Evolutionary conservation across 169 alveolate genomes (phyloP), one percentile per base, ranked within the genome.

Genomic region (Plasmodium vivax): DNA sequence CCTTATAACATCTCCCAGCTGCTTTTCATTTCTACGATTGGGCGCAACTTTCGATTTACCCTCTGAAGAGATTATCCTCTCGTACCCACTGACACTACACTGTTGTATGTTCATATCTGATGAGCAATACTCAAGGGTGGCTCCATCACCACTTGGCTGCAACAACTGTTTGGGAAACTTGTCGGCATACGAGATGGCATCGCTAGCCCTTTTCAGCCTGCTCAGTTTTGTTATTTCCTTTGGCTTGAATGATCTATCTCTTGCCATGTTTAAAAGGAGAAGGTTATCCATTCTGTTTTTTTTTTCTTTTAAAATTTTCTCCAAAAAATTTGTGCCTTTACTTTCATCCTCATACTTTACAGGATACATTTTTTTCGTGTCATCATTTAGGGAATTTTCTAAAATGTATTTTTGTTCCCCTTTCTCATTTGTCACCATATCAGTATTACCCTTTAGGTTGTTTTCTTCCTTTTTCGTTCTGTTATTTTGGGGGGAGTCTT

Each of bases 151-250:
- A 68, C 71, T 84, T 43, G 58, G 51, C 12, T 72, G 34, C 56
- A 54, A 45, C 23, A 43, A 34, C 34, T 72, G 45, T 68, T 84
- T 45, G 32, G 12, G 73, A n/a, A 23, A 12, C 8, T 43, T 71
- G 6, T 84, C 47, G 41, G n/a, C 45, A 41, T 23, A 9, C 30
- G 82, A 16, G 27, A 38, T 68, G 5, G 2, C 72, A 43, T 16
- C 73, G 36, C 56, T 84, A 36, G 30, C 54, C 38, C 47, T 84
- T 72, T 84, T 84, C 36, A 27, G 45, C 54, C 51, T 84, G 32
- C 77, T 84, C 14, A 84, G 16, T 36, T 23, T 84, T 84, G 30
- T 68, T 71, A 71, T 34, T 41, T 72, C 56, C 75, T 84, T 73
- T 6, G 92, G 92, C 58, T 43, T 45, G 51, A 68, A 38, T 27